Evolutionary conservation across 305 asterid species (phyloP).

Genomic region (Solanum hybrid): DNA sequence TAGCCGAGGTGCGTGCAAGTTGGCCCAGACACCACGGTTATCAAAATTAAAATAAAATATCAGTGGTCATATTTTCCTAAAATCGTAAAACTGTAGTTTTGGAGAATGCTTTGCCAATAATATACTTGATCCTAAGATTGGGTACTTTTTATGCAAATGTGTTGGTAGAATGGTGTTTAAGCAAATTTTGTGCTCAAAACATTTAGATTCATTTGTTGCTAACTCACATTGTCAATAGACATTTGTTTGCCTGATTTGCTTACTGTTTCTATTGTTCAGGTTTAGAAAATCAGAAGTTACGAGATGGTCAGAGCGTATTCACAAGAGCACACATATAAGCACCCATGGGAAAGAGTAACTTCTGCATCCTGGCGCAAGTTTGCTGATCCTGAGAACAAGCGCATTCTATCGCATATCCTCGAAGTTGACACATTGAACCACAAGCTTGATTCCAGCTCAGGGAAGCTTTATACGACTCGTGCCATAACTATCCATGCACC

Average conservation of each 20-base stretch:
- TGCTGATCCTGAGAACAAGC: constrained; percentile 87
- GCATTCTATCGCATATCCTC: constrained; percentile 68
- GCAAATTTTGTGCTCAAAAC: not conserved
- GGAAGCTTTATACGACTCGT: constrained; percentile 74
- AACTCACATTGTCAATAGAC: not conserved
- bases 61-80: not conserved
- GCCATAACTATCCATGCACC: constrained; percentile 87
- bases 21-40: not conserved
- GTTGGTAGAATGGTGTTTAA: not conserved
- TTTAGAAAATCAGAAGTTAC: not conserved
- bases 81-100: not conserved
- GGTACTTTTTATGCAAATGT: not conserved
- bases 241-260: not conserved
- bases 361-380: constrained; percentile 97
- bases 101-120: not conserved
- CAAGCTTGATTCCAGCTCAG: constrained; percentile 53
- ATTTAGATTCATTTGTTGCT: not conserved
- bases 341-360: constrained; percentile 97
- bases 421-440: constrained; percentile 84
- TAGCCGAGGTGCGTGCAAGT: not conserved
- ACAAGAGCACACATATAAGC: constrained; percentile 88
- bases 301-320: constrained; percentile 84
- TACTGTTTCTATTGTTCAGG: not conserved
- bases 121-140: not conserved
- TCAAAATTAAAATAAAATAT: not conserved